phyloP scores from a whole-genome alignment of 768 basidiomycete genomes.

The Hortiboletus flavorubellus region DNA sequence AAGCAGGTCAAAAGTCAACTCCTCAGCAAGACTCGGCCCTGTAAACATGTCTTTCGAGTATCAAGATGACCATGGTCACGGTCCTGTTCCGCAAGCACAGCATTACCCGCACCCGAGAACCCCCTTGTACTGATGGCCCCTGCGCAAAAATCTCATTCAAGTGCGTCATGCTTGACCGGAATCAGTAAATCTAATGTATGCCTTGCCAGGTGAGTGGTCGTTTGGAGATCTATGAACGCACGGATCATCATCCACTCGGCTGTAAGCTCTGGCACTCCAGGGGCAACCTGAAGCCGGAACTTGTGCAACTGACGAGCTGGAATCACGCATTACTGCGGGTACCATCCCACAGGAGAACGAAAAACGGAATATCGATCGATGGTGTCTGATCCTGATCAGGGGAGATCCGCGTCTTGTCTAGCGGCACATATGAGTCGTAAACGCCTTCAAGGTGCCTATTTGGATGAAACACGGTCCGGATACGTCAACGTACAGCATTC shows the following conservation, averaged over 20 bases:
- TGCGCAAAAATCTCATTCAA: constrained; percentile 17
- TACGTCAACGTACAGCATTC: not conserved
- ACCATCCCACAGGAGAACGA: not conserved
- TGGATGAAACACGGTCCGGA: constrained; percentile 5
- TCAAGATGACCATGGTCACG: not conserved
- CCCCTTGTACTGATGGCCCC: not conserved
- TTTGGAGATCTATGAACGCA: not conserved
- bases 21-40: not conserved
- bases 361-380: not conserved
- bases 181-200: not conserved
- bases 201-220: not conserved
- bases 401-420: not conserved
- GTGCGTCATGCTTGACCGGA: constrained; percentile 17
- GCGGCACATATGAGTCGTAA: not conserved
- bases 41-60: not conserved
- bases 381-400: not conserved
- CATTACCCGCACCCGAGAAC: no score
- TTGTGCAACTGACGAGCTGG: not conserved
- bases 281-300: not conserved
- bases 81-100: not conserved
- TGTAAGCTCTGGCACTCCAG: not conserved
- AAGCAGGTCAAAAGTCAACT: not conserved
- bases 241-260: constrained; percentile 14
- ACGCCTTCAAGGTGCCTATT: not conserved
- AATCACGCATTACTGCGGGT: not conserved